These are phyloP conservation scores for Globisporangium polare DNA, from an alignment of 352 stramenopile species.

Conservation along the genomic window DNA sequence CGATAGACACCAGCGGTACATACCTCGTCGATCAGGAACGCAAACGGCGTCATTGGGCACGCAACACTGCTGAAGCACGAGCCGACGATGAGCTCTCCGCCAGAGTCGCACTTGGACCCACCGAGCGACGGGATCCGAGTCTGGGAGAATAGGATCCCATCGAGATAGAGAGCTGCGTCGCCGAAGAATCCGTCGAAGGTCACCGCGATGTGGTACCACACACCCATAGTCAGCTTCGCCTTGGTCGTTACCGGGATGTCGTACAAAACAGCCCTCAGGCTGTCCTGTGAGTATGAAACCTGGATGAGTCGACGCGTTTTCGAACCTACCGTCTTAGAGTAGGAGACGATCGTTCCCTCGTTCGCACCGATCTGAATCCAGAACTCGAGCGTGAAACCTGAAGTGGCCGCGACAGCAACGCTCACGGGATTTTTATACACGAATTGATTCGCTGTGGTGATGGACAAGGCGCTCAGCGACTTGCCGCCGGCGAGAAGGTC, in stretches of 20 bases:
- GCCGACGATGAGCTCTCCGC: constrained; percentile 29
- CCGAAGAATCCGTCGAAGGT: constrained; percentile 1
- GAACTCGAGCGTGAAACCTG: constrained; percentile 22
- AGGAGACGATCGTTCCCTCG: constrained; percentile 28
- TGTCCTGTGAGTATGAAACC: constrained; percentile 1
- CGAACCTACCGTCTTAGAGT: constrained; percentile 15
- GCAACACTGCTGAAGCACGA: constrained; percentile 30
- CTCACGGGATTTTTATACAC: neutral
- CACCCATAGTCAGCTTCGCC: neutral
- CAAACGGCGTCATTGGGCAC: constrained; percentile 35
- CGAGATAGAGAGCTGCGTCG: neutral
- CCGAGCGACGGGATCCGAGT: constrained; percentile 4
- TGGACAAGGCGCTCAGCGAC: constrained; percentile 1
- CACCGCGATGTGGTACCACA: constrained; percentile 9
- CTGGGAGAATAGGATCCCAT: neutral
- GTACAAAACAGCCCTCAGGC: neutral
- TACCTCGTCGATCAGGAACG: constrained; percentile 51
- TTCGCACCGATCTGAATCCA: constrained; percentile 20
- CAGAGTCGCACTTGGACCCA: constrained; percentile 5
- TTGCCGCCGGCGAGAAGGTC: neutral
- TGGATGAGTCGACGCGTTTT: constrained; percentile 13
- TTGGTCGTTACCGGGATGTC: constrained; percentile 7
- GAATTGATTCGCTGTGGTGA: constrained; percentile 2
- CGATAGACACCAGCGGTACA: neutral
- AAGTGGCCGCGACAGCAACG: neutral